Conservation (phyloP, 768 basidiomycete genomes). For the Cystofilobasidium bisporidii region DNA sequence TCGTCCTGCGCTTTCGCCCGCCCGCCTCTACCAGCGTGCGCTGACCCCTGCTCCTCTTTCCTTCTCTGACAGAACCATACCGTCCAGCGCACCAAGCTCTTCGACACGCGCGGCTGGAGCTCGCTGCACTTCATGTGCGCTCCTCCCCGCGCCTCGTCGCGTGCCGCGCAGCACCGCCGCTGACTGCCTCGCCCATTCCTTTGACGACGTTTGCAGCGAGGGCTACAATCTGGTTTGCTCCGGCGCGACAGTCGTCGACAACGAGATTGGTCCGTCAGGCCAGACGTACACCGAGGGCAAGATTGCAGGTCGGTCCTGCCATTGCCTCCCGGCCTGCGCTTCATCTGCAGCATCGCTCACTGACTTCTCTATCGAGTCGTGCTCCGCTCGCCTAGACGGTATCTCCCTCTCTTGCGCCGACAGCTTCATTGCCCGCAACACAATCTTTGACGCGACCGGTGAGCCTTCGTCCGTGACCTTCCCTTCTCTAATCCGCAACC, state of each 20-base stretch:
- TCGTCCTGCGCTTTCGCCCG: no score
- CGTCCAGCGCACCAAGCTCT: constrained; percentile 3
- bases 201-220: neutral
- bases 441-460: constrained; percentile 1
- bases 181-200: neutral
- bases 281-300: neutral
- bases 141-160: neutral
- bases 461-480: neutral
- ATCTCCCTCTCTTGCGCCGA: constrained; percentile 3
- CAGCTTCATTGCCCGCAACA: neutral
- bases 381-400: no score
- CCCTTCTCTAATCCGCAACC: no score
- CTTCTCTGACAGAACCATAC: neutral
- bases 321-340: no score
- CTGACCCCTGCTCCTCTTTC: neutral
- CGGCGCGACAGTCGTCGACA: neutral
- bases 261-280: constrained; percentile 19
- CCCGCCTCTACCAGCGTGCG: no score
- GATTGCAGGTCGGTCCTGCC: no score
- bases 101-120: constrained; percentile 11
- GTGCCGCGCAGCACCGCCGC: neutral
- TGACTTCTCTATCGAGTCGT: no score
- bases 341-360: no score
- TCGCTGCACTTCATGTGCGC: constrained; percentile 11
- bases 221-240: neutral